Conservation (phyloP, 306 rosid genomes). For the Malus sieversii region DNA sequence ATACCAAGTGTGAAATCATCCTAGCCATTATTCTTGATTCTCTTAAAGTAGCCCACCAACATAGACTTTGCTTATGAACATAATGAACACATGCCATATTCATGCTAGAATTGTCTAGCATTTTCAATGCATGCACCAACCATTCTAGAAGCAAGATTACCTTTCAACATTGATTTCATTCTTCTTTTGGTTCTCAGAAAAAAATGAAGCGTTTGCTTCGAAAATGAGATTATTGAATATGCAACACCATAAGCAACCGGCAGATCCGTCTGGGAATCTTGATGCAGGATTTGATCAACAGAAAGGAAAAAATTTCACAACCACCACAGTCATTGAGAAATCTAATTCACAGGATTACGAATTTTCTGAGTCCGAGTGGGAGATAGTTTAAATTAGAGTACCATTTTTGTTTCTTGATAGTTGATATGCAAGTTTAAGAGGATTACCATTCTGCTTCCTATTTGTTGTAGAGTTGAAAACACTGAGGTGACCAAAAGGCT, state of each 20-base stretch:
- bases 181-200: not conserved
- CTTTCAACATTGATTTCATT: too few species aligned
- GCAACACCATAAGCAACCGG: too few species aligned
- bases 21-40: too few species aligned
- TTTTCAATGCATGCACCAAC: too few species aligned
- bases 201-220: not conserved
- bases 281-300: not conserved
- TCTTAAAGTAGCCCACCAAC: too few species aligned
- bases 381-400: not conserved
- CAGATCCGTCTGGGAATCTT: too few species aligned
- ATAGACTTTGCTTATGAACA: too few species aligned
- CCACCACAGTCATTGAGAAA: not conserved
- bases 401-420: not conserved
- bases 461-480: not conserved
- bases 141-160: too few species aligned
- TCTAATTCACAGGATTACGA: not conserved
- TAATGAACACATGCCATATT: too few species aligned
- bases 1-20: too few species aligned
- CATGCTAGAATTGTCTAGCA: too few species aligned
- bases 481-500: not conserved
- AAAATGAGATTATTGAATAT: not conserved
- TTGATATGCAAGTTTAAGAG: not conserved
- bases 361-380: conserved; percentile 6
- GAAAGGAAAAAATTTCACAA: not conserved
- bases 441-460: not conserved